Base-by-base conservation (phyloP, 1,139 yeast species). In the Ogataea hybrid region DNA sequence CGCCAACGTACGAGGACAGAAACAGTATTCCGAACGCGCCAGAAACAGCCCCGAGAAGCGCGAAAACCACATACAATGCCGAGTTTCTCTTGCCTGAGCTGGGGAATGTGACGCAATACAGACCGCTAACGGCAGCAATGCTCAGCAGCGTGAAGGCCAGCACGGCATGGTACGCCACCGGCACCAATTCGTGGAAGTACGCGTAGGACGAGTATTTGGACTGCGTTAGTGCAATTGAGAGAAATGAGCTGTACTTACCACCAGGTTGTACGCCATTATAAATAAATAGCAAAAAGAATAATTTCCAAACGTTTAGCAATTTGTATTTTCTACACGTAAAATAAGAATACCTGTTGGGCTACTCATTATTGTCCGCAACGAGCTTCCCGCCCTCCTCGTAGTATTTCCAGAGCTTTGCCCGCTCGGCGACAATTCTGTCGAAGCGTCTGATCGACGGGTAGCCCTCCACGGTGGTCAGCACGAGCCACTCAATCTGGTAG, bases 401-500 rank as follows among this genome's bases (percentile, higher is more conserved):
- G 21, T 37, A 28, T 7, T 37, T 21, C 41, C 41, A 37, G 12
- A 32, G 22, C 18, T 32, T 16, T 14, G 34, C 17, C 7, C 41
- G 22, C 30, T 48, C 28, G 11, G 47, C 25, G 10, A 54, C 53
- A 16, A 56, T 45, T 2, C 40, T 15, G 22, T 74, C 70, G 51
- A 81, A 70, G 57, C 87, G 68, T 43, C 54, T 57, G 27, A 75
- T 63, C 1, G 77, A 68, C 1, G 69, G 67, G 49, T 66, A 76
- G 0, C 92, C 92, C 57, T 83, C 88, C 16, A 82, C 28, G 25
- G 80, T 52, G 41, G 75, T 69, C 58, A 77, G 65, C 10, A 69
- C 32, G 27, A 67, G 57, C 89, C 89, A 84, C 37, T 71, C 76
- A 11, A 77, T 43, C 32, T 65, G 64, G 47, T 67, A 70, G 39